Evolutionary conservation across 495 filamentous ascomycete species (phyloP).

Genomic region (Tetracladium setigerum): DNA sequence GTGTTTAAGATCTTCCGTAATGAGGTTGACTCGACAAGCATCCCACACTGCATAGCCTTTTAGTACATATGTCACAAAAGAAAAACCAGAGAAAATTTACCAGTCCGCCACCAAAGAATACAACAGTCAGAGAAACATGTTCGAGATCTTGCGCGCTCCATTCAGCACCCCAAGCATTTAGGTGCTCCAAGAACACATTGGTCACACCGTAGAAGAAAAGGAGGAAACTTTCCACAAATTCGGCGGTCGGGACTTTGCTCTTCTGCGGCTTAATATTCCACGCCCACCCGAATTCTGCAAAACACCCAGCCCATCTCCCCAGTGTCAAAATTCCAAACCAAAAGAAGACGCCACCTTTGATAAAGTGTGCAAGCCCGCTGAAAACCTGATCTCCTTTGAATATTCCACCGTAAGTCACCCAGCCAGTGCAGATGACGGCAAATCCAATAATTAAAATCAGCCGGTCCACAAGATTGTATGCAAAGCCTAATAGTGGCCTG

Average conservation of each 20-base stretch:
- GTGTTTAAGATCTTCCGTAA: conserved; percentile 67
- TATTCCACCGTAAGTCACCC: conserved; percentile 62
- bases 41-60: conserved; percentile 58
- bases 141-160: conserved; percentile 82
- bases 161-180: conserved; percentile 56
- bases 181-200: conserved; percentile 91
- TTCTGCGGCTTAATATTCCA: conserved; percentile 39
- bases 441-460: conserved; percentile 60
- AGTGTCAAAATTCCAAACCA: conserved; percentile 87
- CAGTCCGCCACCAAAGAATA: conserved; percentile 94
- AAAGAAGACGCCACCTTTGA: conserved; percentile 97
- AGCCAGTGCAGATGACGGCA: conserved; percentile 53
- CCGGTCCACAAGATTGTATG: conserved; percentile 55
- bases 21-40: conserved; percentile 77
- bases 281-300: conserved; percentile 82
- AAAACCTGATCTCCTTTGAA: conserved; percentile 61
- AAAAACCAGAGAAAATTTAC: conserved; percentile 38
- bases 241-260: conserved; percentile 62
- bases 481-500: conserved; percentile 46
- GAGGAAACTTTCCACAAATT: conserved; percentile 80
- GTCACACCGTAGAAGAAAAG: conserved; percentile 85
- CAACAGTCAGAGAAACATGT: conserved; percentile 84
- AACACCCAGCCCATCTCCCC: conserved; percentile 85
- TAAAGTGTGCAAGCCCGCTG: conserved; percentile 85
- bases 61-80: conserved; percentile 7